Conservation (phyloP, 2,329 filamentous ascomycete species). For the Alternaria dauci region DNA sequence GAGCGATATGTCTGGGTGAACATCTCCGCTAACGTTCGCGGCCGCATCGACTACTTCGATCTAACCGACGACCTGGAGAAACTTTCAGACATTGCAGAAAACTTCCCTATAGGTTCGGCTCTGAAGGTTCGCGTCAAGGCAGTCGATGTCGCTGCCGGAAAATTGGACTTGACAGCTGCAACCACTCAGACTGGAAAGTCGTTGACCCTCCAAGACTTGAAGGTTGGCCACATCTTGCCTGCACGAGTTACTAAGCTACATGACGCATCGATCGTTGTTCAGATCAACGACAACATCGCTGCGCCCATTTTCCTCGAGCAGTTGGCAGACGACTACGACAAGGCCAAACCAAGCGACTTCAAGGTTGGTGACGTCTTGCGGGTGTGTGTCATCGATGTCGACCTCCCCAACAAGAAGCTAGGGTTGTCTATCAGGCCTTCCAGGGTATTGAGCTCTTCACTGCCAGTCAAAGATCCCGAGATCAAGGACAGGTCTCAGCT, state of each 20-base stretch:
- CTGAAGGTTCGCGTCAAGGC: slow-evolving; percentile 79
- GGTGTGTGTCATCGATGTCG: slow-evolving; percentile 83
- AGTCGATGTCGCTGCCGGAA: slow-evolving; percentile 75
- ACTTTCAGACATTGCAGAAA: slow-evolving; percentile 75
- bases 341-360: slow-evolving; percentile 77
- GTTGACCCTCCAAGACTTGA: slow-evolving; percentile 75
- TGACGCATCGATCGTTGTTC: slow-evolving; percentile 83
- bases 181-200: slow-evolving; percentile 65
- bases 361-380: slow-evolving; percentile 87
- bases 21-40: slow-evolving; percentile 85
- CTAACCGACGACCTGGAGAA: slow-evolving; percentile 86
- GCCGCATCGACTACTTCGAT: slow-evolving; percentile 82
- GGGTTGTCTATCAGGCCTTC: slow-evolving; percentile 85
- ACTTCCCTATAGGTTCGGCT: slow-evolving; percentile 91
- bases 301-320: slow-evolving; percentile 85
- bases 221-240: slow-evolving; percentile 80
- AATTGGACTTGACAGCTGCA: slow-evolving; percentile 83
- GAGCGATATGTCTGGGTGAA: slow-evolving; percentile 88
- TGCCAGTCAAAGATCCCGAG: slow-evolving; percentile 82
- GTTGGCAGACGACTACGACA: slow-evolving; percentile 83
- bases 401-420: slow-evolving; percentile 83
- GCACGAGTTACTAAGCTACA: slow-evolving; percentile 85
- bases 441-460: slow-evolving; percentile 84
- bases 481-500: slow-evolving; percentile 76
- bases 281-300: slow-evolving; percentile 80